Evolutionary conservation across 2,329 filamentous ascomycete genomes (phyloP).

Genomic region (Alternaria sp.): DNA sequence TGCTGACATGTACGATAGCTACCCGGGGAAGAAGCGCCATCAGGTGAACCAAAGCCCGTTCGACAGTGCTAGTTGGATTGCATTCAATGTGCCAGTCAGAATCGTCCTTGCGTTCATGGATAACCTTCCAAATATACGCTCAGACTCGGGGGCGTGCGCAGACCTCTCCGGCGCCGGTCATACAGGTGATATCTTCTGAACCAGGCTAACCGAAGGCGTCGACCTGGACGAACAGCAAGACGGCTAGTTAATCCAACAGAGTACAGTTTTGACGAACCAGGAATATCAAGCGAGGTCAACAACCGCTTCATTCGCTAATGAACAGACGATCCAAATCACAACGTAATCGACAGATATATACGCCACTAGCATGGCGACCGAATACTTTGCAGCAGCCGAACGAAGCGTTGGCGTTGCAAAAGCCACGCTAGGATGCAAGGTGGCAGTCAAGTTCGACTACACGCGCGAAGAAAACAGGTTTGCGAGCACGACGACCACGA

Average conservation of each 20-base stretch:
- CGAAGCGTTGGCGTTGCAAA: neutral
- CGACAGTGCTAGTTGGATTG: neutral
- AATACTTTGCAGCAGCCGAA: neutral
- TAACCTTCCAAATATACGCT: neutral
- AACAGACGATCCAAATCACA: neutral
- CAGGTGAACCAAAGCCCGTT: neutral
- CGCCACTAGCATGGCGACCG: neutral
- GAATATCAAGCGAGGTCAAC: neutral
- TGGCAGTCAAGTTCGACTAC: neutral
- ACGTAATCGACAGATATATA: neutral
- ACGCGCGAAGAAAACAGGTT: neutral
- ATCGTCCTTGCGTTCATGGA: neutral
- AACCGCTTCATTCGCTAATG: neutral
- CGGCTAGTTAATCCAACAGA: neutral
- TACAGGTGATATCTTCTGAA: neutral
- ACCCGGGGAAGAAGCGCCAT: neutral
- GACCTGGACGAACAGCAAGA: neutral
- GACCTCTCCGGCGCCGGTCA: neutral
- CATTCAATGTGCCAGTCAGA: neutral
- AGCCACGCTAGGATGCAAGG: neutral
- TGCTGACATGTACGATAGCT: neutral
- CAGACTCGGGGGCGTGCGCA: neutral
- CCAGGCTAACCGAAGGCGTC: neutral
- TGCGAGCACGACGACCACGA: neutral
- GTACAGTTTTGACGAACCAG: neutral